Evolutionary conservation across 1,284 basidiomycete genomes (phyloP).

Genomic region (Gastroboletus turbinatus): DNA sequence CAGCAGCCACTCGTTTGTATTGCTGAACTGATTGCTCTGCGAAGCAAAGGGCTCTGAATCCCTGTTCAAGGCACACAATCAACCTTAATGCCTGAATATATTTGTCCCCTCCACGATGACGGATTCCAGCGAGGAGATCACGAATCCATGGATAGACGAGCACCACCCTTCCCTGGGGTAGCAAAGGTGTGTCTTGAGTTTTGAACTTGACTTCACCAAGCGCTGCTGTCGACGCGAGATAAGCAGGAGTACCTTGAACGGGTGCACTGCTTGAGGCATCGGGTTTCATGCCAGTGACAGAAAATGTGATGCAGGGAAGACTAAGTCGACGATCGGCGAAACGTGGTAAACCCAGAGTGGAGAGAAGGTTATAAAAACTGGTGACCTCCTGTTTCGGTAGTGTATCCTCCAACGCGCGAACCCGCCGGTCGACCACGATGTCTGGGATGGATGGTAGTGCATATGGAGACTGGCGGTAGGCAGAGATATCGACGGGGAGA

Average conservation of each 20-base stretch:
- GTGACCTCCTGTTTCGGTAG: neutral
- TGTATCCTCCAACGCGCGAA: neutral
- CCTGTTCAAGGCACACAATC: constrained; percentile 11
- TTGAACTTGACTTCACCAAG: constrained; percentile 4
- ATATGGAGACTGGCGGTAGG: constrained; percentile 9
- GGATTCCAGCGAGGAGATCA: constrained; percentile 3
- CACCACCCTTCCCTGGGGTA: neutral
- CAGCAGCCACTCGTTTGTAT: constrained; percentile 10
- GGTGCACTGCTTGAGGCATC: too few species aligned
- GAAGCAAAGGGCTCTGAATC: constrained; percentile 13
- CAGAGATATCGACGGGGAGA: constrained; percentile 5
- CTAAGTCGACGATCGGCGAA: constrained; percentile 7
- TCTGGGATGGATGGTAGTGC: neutral
- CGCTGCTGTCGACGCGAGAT: constrained; percentile 1
- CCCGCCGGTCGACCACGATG: neutral
- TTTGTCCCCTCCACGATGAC: neutral
- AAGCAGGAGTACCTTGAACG: neutral
- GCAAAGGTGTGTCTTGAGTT: neutral
- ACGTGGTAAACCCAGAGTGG: neutral
- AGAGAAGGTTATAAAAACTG: neutral
- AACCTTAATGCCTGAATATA: neutral
- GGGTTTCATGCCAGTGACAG: neutral
- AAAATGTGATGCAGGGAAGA: constrained; percentile 16
- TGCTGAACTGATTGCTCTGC: neutral
- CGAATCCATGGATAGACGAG: constrained; percentile 14